Conservation (phyloP, 2,329 filamentous ascomycete species). For the Pseudocercospora macadamiae region DNA sequence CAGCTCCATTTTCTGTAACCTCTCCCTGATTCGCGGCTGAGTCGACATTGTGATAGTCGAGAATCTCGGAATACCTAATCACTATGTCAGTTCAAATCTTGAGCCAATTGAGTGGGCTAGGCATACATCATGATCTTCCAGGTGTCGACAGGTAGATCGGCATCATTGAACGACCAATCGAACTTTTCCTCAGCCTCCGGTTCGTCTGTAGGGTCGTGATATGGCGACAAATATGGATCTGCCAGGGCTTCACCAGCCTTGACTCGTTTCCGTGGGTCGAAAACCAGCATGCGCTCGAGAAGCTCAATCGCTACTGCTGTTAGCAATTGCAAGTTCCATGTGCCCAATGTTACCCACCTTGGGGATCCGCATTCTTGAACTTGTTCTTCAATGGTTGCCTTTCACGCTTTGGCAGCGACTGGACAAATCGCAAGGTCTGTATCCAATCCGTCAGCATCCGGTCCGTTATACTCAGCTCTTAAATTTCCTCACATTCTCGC, state of each 20-base stretch:
- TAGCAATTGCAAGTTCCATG: conserved; percentile 26
- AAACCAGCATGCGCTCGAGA: conserved; percentile 95
- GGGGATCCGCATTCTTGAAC: conserved; percentile 90
- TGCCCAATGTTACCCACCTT: conserved; percentile 17
- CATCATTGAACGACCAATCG: conserved; percentile 99
- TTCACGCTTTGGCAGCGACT: conserved; percentile 93
- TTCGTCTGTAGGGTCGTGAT: conserved; percentile 97
- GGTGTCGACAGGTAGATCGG: conserved; percentile 95
- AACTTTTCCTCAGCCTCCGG: conserved; percentile 96
- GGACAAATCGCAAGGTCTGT: conserved; percentile 93
- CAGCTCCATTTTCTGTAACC: conserved; percentile 21
- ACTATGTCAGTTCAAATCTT: neutral
- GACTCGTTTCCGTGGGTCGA: conserved; percentile 95
- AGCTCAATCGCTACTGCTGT: conserved; percentile 70
- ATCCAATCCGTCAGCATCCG: conserved; percentile 27
- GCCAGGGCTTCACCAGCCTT: conserved; percentile 82
- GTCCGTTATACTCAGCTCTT: conserved; percentile 40
- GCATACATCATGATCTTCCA: conserved; percentile 99
- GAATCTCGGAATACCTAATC: conserved; percentile 95
- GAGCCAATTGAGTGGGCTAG: neutral
- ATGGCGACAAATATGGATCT: conserved; percentile 92
- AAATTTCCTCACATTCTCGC: conserved; percentile 73
- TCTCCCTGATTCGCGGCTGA: conserved; percentile 33
- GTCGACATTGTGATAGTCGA: conserved; percentile 97
- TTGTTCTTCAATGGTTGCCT: conserved; percentile 83